A percentile compares a stretch with the other conserved stretches of the same genome.
Conservation (phyloP, 2,329 filamentous ascomycete species). For the Metarhizium sp. region DNA sequence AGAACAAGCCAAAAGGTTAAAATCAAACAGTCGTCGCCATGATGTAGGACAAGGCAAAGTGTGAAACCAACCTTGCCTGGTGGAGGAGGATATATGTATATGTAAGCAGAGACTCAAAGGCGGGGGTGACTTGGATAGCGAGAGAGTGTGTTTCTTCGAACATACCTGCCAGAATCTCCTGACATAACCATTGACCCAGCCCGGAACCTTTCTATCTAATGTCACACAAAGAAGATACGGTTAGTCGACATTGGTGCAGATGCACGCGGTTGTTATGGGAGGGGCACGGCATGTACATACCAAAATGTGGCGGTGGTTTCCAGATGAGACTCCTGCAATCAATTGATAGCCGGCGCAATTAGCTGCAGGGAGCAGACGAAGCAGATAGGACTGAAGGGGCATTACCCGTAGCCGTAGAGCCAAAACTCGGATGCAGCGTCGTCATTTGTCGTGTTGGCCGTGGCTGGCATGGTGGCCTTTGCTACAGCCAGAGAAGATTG, state of each 20-base stretch:
- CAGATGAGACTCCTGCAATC: conserved; percentile 72
- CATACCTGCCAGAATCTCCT: conserved; percentile 95
- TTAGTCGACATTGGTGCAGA: background rate
- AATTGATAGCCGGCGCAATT: background rate
- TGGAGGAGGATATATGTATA: background rate
- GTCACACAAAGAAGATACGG: background rate
- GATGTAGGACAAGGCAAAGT: background rate
- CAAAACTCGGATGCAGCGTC: conserved; percentile 59
- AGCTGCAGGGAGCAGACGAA: conserved; percentile 1
- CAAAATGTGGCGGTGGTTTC: conserved; percentile 94
- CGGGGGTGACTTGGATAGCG: conserved; percentile 2
- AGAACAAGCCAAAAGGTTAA: background rate
- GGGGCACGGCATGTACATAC: conserved; percentile 42
- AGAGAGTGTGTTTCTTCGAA: conserved; percentile 6
- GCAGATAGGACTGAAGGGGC: conserved; percentile 12
- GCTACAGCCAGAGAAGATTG: background rate
- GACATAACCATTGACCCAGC: conserved; percentile 89
- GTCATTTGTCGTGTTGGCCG: conserved; percentile 10
- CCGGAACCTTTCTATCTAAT: conserved; percentile 72
- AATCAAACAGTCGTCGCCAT: background rate
- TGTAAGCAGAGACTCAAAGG: background rate
- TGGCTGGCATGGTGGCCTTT: background rate
- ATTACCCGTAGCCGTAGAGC: conserved; percentile 93
- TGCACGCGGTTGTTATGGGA: background rate
- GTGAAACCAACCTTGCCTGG: conserved; percentile 6